These are phyloP conservation scores for Psilocybe cubensis DNA, from an alignment of 768 basidiomycete species.

Conservation along the genomic window DNA sequence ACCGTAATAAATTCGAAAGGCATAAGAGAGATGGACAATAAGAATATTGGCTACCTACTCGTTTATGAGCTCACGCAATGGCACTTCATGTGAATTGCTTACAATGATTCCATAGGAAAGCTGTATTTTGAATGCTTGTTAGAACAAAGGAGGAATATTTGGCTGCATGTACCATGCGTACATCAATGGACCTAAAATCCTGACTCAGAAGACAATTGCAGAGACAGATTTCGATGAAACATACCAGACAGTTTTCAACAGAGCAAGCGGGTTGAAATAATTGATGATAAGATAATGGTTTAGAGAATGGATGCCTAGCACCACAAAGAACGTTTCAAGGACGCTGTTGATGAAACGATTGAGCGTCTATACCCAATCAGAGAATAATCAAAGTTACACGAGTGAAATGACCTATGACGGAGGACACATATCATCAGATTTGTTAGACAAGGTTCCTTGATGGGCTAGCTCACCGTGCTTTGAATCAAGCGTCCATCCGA, in stretches of 20 bases:
- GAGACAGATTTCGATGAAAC: not conserved
- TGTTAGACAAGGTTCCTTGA: not conserved
- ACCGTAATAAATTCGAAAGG: constrained; percentile 18
- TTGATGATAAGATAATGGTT: not conserved
- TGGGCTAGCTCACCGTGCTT: not conserved
- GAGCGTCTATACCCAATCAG: too few relatives aligned
- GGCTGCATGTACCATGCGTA: not conserved
- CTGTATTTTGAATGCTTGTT: not conserved
- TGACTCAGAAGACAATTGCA: not conserved
- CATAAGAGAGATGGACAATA: constrained; percentile 15
- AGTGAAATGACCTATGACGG: not conserved
- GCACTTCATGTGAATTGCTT: not conserved
- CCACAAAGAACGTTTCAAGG: not conserved
- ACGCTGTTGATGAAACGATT: not conserved
- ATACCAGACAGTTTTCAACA: not conserved
- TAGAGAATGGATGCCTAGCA: not conserved
- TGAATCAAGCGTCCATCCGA: not conserved
- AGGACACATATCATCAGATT: not conserved
- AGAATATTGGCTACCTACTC: constrained; percentile 9
- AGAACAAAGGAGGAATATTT: too few relatives aligned
- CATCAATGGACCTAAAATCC: constrained; percentile 7
- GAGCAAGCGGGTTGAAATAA: not conserved
- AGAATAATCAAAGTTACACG: not conserved
- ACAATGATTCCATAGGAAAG: constrained; percentile 7
- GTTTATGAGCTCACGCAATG: not conserved